phyloP scores from a whole-genome alignment of 1,139 yeast species.

The Candida tetrigidarum region DNA sequence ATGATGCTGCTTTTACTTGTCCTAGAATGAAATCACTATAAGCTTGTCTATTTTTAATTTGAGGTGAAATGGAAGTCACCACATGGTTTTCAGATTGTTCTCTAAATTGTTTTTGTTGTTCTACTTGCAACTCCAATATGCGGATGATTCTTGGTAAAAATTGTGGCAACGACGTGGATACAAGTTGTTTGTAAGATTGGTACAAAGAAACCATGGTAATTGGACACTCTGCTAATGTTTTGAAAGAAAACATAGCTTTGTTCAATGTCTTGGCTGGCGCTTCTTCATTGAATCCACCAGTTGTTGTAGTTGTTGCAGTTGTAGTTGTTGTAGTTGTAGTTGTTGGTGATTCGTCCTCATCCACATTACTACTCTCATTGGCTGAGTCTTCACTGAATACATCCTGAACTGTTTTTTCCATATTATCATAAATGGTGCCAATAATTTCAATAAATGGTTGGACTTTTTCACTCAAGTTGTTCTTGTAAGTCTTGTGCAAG shows the following conservation, averaged over 20 bases:
- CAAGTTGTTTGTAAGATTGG: conserved; percentile 81
- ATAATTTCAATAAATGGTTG: conserved; percentile 80
- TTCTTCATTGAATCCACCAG: conserved; percentile 32
- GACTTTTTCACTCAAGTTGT: conserved; percentile 69
- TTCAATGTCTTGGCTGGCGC: conserved; percentile 43
- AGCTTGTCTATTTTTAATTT: conserved; percentile 76
- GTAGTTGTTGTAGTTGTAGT: too few relatives aligned
- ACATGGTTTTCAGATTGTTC: conserved; percentile 66
- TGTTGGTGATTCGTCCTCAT: conserved; percentile 41
- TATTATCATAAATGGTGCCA: conserved; percentile 75
- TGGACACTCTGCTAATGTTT: conserved; percentile 95
- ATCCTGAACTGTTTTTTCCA: conserved; percentile 74
- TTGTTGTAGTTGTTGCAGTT: too few relatives aligned
- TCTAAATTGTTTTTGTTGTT: conserved; percentile 41
- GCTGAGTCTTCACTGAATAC: conserved; percentile 41
- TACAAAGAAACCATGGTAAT: conserved; percentile 93
- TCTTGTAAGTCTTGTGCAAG: conserved; percentile 83
- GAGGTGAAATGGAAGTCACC: conserved; percentile 56
- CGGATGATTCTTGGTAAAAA: conserved; percentile 85
- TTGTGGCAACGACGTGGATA: conserved; percentile 69
- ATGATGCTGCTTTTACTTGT: conserved; percentile 97
- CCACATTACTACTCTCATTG: conserved; percentile 35
- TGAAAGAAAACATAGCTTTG: conserved; percentile 79
- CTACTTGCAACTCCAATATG: conserved; percentile 76
- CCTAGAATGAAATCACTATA: conserved; percentile 91